These are phyloP conservation scores for Nissolia schottii DNA, from an alignment of 306 rosid genomes.

Conservation along the genomic window DNA sequence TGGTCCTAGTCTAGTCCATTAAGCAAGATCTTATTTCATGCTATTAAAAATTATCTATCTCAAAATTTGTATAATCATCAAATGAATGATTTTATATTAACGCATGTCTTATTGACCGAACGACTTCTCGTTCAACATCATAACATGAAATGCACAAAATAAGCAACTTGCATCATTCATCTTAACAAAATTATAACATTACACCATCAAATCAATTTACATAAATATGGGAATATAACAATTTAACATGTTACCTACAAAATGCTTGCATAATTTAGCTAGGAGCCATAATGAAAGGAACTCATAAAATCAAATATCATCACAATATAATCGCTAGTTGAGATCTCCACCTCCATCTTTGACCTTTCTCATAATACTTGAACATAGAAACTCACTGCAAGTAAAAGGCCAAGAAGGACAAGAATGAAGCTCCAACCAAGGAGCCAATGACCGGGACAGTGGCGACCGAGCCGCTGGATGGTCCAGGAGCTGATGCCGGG, in stretches of 20 bases:
- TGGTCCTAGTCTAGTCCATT: too few species aligned
- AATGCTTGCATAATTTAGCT: not conserved
- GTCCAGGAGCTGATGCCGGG: constrained; percentile 8
- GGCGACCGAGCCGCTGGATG: not conserved
- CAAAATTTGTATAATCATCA: too few species aligned
- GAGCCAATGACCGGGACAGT: not conserved
- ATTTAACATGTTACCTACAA: not conserved
- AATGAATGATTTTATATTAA: too few species aligned
- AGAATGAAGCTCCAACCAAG: constrained; percentile 6
- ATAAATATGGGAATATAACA: not conserved
- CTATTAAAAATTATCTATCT: too few species aligned
- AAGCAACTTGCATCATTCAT: not conserved
- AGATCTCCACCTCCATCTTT: not conserved
- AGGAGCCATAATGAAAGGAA: not conserved
- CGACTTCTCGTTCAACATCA: too few species aligned
- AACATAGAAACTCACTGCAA: not conserved
- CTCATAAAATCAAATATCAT: not conserved
- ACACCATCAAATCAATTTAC: not conserved
- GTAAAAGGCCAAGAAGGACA: not conserved
- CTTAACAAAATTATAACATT: not conserved
- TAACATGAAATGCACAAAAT: too few species aligned
- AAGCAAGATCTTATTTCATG: too few species aligned
- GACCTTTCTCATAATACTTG: not conserved
- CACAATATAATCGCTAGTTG: not conserved
- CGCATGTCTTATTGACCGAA: too few species aligned